Conservation (phyloP, 805 yeast species). For the Nematodospora valgi region DNA sequence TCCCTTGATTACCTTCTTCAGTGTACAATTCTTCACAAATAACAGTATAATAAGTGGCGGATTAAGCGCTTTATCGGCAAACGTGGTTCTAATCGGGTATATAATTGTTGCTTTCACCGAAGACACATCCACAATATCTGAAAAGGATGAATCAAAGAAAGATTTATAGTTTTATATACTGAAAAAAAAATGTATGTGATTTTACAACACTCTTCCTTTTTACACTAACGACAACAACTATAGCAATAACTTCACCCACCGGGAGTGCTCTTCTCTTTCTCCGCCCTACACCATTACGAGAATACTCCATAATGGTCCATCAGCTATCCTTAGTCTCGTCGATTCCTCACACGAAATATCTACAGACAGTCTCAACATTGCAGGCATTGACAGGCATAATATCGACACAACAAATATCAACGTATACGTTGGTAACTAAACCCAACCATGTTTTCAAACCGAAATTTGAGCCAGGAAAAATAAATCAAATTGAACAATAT, state of each 20-base stretch:
- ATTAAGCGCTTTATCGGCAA: slow-evolving; percentile 73
- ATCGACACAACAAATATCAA: slow-evolving; percentile 41
- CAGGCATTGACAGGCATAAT: slow-evolving; percentile 51
- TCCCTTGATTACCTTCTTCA: slow-evolving; percentile 64
- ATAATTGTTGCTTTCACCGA: slow-evolving; percentile 74
- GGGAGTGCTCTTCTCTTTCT: not conserved
- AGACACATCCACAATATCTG: slow-evolving; percentile 39
- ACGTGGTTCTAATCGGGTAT: slow-evolving; percentile 68
- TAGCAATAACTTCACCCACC: too few species aligned
- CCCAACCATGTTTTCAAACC: slow-evolving; percentile 53
- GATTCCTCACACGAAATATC: slow-evolving; percentile 39
- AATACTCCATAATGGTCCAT: slow-evolving; percentile 42
- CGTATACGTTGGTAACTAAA: slow-evolving; percentile 47
- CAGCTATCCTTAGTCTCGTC: slow-evolving; percentile 48
- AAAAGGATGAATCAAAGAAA: slow-evolving; percentile 12
- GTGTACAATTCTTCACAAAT: slow-evolving; percentile 41
- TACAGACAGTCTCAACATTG: slow-evolving; percentile 45
- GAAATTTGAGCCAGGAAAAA: slow-evolving; percentile 52
- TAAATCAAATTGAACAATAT: slow-evolving; percentile 55
- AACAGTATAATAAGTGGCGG: slow-evolving; percentile 75
- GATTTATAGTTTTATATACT: slow-evolving; percentile 3
- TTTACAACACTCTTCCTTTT: too few species aligned
- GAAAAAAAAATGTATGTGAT: not conserved
- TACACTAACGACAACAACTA: too few species aligned
- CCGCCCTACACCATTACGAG: not conserved